Evolutionary conservation across 345 rosid genomes (phyloP), one percentile per base, ranked within the genome.

Genomic region (Camelina neglecta): DNA sequence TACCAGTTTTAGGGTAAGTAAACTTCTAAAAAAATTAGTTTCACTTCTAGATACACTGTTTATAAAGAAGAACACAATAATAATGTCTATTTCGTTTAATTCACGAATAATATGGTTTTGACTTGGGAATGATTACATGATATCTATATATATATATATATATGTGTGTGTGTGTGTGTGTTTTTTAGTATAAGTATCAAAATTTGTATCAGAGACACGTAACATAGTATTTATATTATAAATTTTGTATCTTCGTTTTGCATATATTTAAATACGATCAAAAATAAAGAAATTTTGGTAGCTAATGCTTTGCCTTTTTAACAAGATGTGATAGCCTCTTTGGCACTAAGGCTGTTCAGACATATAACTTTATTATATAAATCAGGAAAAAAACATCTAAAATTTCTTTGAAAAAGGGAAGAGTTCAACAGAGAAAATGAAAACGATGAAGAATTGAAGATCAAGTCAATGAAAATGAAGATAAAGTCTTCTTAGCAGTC

Each of bases 271-370:
- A 29, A 16, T 33, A 66, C 33, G 59, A 33, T 50, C 4, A 33
- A 65, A 4, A 35, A 23, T 9, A 45, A 23, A 60, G 47, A 60
- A 24, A 20, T 2, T 18, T 18, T 59, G 67, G 24, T 48, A 35
- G 12, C 4, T 44, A 24, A 10, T 26, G 68, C 20, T 60, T 72
- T 60, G 51, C 15, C 26, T 59, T 11, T 36, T 11, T 49, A 8
- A 71, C 3, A 23, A 72, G 53, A 72, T 72, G 69, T 61, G 76
- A 62, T 39, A 51, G 69, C 75, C 55, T 51, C 76, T 72, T 72
- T 51, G 69, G 68, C 60, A 36, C 13, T 61, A 50, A 50, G 60
- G 69, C 42, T 50, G 8, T 41, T 51, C 41, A 23, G 23, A 72
- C 16, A 60, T 71, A 58, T 62, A 57, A 21, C 2, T 35, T 35